Conservation (phyloP, 2,329 filamentous ascomycete genomes). For the Chrysoporthe austroafricana region DNA sequence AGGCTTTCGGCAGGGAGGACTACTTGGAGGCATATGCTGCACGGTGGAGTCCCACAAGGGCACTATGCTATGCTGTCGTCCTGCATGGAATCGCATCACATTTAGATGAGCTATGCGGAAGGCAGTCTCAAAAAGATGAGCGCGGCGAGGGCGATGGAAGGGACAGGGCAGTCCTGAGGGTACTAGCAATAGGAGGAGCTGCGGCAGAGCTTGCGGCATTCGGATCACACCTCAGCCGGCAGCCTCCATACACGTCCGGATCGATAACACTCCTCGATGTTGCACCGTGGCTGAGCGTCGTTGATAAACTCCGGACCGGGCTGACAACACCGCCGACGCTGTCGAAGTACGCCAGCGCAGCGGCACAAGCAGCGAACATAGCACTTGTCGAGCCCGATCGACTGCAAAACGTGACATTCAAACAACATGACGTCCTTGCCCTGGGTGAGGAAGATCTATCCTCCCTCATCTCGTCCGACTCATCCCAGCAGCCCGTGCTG, state of each 20-base stretch:
- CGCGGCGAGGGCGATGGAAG: background rate
- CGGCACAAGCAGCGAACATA: constrained; percentile 48
- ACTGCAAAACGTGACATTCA: constrained; percentile 46
- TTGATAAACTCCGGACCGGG: constrained; percentile 58
- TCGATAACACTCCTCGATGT: constrained; percentile 75
- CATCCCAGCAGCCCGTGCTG: constrained; percentile 45
- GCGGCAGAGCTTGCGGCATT: constrained; percentile 65
- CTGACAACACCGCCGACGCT: constrained; percentile 57
- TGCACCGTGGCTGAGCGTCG: constrained; percentile 73
- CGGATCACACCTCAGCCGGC: constrained; percentile 46
- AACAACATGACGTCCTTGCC: constrained; percentile 53
- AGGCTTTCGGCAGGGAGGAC: constrained; percentile 74
- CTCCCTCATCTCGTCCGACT: constrained; percentile 39
- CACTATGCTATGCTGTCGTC: constrained; percentile 75
- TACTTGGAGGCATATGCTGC: constrained; percentile 83
- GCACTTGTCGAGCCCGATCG: constrained; percentile 47
- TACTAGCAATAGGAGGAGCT: constrained; percentile 59
- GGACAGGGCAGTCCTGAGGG: constrained; percentile 35
- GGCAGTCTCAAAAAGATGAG: background rate
- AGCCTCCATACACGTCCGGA: constrained; percentile 32
- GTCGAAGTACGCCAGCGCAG: constrained; percentile 34
- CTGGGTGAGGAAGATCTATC: constrained; percentile 43
- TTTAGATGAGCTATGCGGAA: constrained; percentile 33
- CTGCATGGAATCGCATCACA: constrained; percentile 45
- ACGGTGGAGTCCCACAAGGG: constrained; percentile 87